Evolutionary conservation across 2,329 filamentous ascomycete genomes (phyloP).

Genomic region (Cyclaneusma minus): DNA sequence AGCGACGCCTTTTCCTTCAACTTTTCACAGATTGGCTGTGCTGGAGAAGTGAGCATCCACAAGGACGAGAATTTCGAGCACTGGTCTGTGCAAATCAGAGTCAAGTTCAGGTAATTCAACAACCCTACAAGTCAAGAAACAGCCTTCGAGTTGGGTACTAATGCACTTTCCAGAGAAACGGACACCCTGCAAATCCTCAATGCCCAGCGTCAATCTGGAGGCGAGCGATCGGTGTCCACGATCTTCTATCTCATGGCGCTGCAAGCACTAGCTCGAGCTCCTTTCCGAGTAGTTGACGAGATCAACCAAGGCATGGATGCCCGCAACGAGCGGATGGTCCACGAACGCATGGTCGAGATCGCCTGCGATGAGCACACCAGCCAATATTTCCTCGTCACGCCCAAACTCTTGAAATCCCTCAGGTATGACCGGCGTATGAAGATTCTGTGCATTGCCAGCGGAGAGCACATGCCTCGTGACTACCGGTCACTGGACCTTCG

Average conservation of each 20-base stretch:
- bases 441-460: constrained; percentile 84
- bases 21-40: constrained; percentile 86
- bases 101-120: constrained; percentile 65
- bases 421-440: constrained; percentile 85
- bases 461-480: constrained; percentile 52
- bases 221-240: constrained; percentile 88
- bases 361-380: constrained; percentile 70
- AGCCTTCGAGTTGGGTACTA: not conserved
- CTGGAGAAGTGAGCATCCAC: constrained; percentile 74
- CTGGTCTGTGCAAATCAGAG: constrained; percentile 87
- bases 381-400: constrained; percentile 94
- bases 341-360: constrained; percentile 96
- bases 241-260: constrained; percentile 99
- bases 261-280: constrained; percentile 81
- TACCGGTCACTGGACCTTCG: constrained; percentile 16
- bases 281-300: constrained; percentile 96
- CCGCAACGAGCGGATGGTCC: constrained; percentile 93
- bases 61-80: constrained; percentile 89
- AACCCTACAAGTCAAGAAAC: constrained; percentile 8
- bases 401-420: constrained; percentile 76
- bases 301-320: constrained; percentile 99
- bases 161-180: constrained; percentile 50
- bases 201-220: constrained; percentile 87
- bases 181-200: constrained; percentile 76
- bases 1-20: constrained; percentile 86